These are phyloP conservation scores for Pythium guiyangense DNA, from an alignment of 352 stramenopile species.

Conservation along the genomic window DNA sequence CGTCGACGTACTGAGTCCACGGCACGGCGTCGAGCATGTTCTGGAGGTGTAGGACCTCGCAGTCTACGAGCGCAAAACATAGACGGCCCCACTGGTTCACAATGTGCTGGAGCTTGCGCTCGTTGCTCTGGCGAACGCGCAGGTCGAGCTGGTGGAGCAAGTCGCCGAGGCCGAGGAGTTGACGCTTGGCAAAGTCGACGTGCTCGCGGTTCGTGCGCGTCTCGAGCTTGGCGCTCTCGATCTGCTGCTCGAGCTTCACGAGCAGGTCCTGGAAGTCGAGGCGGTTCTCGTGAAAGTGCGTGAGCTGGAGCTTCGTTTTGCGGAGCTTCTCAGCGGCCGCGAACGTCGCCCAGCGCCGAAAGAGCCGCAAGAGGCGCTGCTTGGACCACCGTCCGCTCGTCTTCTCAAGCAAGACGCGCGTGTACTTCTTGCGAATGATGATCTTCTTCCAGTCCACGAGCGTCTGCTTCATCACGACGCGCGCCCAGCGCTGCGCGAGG, in stretches of 20 bases:
- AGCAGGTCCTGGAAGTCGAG: constrained; percentile 53
- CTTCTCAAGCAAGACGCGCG: constrained; percentile 55
- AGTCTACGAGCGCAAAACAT: constrained; percentile 58
- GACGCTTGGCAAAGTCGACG: constrained; percentile 52
- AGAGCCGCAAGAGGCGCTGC: constrained; percentile 36
- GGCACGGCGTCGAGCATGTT: constrained; percentile 56
- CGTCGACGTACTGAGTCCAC: constrained; percentile 39
- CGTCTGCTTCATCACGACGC: constrained; percentile 47
- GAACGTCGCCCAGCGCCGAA: constrained; percentile 41
- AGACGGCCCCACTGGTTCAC: constrained; percentile 63
- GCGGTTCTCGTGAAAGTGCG: constrained; percentile 40
- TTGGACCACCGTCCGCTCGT: constrained; percentile 48
- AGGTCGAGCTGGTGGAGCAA: constrained; percentile 41
- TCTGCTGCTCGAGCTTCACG: constrained; percentile 38
- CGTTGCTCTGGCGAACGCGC: constrained; percentile 41
- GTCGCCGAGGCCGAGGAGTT: constrained; percentile 55
- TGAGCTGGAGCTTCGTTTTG: constrained; percentile 29
- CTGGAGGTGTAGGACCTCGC: constrained; percentile 40
- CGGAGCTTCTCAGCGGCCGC: constrained; percentile 30
- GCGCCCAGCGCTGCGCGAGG: constrained; percentile 43
- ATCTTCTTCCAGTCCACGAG: constrained; percentile 71
- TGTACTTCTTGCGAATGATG: constrained; percentile 69
- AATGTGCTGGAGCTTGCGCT: constrained; percentile 53
- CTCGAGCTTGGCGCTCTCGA: constrained; percentile 45
- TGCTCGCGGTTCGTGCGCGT: constrained; percentile 45